Evolutionary conservation across 2,329 filamentous ascomycete species (phyloP), one percentile per base, ranked within the genome.

Genomic region (Alternaria brassicicola): DNA sequence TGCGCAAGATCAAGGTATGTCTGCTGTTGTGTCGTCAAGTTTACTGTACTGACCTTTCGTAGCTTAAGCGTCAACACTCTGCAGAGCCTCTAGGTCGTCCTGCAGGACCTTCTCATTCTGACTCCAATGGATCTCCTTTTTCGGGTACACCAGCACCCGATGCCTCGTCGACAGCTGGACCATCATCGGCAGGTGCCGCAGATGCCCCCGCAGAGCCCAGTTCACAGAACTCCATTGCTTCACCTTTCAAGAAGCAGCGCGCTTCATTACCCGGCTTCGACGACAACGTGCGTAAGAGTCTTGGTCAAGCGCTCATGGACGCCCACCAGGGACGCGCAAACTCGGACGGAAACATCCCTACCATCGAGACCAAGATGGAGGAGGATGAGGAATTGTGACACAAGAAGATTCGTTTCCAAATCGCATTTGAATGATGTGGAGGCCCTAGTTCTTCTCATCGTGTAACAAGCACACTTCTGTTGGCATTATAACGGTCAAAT

Each of bases 51-150:
- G 71, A 76, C 62, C 55, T 23, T 4, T 31, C 35, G 69, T 70
- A 93, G 91, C 86, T 94, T 62, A 94, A 94, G 82, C 86, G 91
- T 64, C 89, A 90, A 64, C 90, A 92, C 74, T 93, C 91, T 9
- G 86, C 85, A 36, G 91, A 93, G 49, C 88, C 87, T 10, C 81
- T 89, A 19, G 82, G 81, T 69, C 72, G 74, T 75, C 50, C 63
- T 23, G 48, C 61, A 31, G 64, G 64, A 23, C 61, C 71, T 3
- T 59, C 63, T 4, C 63, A 62, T 12, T 66, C 70, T 12, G 71
- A 69, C 8, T 56, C 64, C 3, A 74, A 71, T 15, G 67, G 61
- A 28, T 72, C 66, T 23, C 72, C 69, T 5, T 63, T 66, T 25
- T 73, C 67, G 10, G 67, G 64, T 26, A 70, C 68, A 6, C 69